phyloP scores from a whole-genome alignment of 768 basidiomycete species.

The Boletus bicolor region DNA sequence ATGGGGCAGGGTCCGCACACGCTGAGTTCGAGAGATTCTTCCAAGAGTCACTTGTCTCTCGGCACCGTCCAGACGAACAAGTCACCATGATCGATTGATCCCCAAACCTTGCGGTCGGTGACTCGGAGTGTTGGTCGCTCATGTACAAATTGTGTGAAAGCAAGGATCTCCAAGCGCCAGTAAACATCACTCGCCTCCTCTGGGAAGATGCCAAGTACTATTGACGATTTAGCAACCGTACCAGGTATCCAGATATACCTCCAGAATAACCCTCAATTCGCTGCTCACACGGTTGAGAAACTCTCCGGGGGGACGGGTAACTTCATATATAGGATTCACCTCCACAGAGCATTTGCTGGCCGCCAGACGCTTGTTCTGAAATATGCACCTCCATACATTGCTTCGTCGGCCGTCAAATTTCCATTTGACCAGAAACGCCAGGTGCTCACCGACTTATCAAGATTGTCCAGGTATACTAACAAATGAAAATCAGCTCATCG shows the following conservation, averaged over 20 bases:
- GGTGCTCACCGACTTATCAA: slow-evolving; percentile 33
- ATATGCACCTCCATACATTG: slow-evolving; percentile 49
- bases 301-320: slow-evolving; percentile 55
- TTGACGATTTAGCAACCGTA: slow-evolving; percentile 28
- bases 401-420: slow-evolving; percentile 18
- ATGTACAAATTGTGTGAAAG: slow-evolving; percentile 3
- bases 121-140: slow-evolving; percentile 4
- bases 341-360: slow-evolving; percentile 40
- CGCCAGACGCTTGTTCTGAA: slow-evolving; percentile 53
- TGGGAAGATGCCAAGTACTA: slow-evolving; percentile 14
- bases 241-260: slow-evolving; percentile 43
- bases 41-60: not conserved
- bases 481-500: slow-evolving; percentile 37
- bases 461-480: slow-evolving; percentile 2
- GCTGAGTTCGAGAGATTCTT: not conserved
- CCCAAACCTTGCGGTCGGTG: not conserved
- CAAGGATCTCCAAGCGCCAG: not conserved
- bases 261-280: slow-evolving; percentile 41
- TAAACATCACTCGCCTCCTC: not conserved
- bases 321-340: slow-evolving; percentile 54
- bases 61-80: slow-evolving; percentile 2
- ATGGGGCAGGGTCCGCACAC: not conserved
- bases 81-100: not conserved
- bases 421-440: slow-evolving; percentile 50
- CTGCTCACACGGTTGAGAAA: slow-evolving; percentile 35